These are phyloP conservation scores for Raffaelea albimanens DNA, from an alignment of 2,329 filamentous ascomycete genomes.

Conservation along the genomic window DNA sequence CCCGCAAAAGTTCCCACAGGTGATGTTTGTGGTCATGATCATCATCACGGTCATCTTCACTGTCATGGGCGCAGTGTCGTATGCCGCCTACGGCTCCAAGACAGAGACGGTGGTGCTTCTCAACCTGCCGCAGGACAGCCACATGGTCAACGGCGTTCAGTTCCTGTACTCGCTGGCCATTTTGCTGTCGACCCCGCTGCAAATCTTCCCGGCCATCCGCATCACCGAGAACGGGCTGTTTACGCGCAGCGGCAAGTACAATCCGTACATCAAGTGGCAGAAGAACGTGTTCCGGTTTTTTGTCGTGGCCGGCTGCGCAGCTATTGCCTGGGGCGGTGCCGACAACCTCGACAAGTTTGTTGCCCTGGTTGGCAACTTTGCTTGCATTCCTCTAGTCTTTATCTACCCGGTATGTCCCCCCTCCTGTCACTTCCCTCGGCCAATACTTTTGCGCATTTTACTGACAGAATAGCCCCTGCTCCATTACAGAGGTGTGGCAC, in stretches of 20 bases:
- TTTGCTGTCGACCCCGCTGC: constrained; percentile 83
- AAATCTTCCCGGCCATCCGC: constrained; percentile 95
- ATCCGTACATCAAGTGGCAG: constrained; percentile 98
- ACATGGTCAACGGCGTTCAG: constrained; percentile 90
- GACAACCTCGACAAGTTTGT: constrained; percentile 97
- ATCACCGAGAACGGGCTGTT: constrained; percentile 94
- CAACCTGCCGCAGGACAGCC: constrained; percentile 92
- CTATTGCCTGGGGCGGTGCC: constrained; percentile 85
- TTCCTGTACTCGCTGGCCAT: constrained; percentile 98
- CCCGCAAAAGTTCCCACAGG: constrained; percentile 79
- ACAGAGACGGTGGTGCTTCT: constrained; percentile 95
- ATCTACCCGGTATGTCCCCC: constrained; percentile 81
- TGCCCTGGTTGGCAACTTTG: constrained; percentile 90
- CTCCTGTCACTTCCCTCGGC: constrained; percentile 1
- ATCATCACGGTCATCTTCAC: constrained; percentile 88
- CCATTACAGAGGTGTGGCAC: constrained; percentile 74
- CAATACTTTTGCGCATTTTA: not conserved
- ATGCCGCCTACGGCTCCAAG: constrained; percentile 88
- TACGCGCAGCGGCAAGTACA: constrained; percentile 91
- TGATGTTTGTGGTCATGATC: constrained; percentile 86
- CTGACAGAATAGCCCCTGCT: constrained; percentile 65
- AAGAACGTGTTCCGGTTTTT: constrained; percentile 97
- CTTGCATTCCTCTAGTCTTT: constrained; percentile 92
- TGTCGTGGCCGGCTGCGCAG: constrained; percentile 75
- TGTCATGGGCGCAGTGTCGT: constrained; percentile 84